These are phyloP conservation scores for Leishmania gerbilli DNA, from an alignment of 208 protist species.

Conservation along the genomic window DNA sequence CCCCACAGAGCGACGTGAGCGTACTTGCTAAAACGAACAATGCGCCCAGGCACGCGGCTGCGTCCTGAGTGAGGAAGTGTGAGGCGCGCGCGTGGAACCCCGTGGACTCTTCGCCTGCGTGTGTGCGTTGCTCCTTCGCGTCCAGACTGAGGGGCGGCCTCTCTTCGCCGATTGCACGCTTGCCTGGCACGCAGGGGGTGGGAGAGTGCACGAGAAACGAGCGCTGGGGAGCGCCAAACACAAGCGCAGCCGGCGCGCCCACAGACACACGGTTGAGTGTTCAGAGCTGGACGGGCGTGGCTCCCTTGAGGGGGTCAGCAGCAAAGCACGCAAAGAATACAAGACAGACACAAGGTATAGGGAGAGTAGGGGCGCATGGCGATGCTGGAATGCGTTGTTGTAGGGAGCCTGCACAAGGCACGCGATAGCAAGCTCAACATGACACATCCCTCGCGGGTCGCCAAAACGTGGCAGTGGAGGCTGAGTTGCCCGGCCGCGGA, in stretches of 20 bases:
- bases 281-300: not conserved
- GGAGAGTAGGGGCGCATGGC: not conserved
- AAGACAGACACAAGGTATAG: not conserved
- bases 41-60: not conserved
- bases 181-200: not conserved
- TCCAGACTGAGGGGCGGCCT: not conserved
- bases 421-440: not conserved
- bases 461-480: not conserved
- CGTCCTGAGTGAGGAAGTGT: not conserved
- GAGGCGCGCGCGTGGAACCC: not conserved
- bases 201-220: not conserved
- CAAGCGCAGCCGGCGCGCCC: not conserved
- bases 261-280: not conserved
- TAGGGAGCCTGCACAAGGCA: not conserved
- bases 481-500: not conserved
- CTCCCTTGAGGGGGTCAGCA: not conserved
- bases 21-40: not conserved
- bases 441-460: not conserved
- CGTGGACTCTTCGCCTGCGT: not conserved
- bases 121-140: not conserved
- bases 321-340: too few relatives aligned
- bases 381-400: not conserved
- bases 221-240: not conserved
- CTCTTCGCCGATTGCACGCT: not conserved
- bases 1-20: not conserved